phyloP scores from a whole-genome alignment of 257 asterid species.

The Eucommia ulmoides region DNA sequence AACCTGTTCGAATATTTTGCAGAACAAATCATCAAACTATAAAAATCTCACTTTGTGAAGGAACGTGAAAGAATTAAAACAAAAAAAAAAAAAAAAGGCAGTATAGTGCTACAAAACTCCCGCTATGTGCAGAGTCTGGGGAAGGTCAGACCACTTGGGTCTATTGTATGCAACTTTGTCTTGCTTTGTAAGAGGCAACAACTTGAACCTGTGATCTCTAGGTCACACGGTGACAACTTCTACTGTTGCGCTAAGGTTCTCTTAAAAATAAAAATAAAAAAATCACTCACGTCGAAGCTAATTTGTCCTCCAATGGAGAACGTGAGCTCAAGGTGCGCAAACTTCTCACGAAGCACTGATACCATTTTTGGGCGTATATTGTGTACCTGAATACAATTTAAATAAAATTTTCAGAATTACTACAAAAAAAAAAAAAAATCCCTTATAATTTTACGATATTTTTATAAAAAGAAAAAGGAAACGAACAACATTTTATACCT shows the following conservation, averaged over 20 bases:
- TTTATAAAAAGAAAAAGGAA: not conserved
- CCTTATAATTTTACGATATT: slow-evolving; percentile 5
- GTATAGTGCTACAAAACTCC: no score
- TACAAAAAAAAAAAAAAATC: slow-evolving; percentile 2
- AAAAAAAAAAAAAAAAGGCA: not conserved
- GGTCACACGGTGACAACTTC: no score
- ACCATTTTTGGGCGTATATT: slow-evolving; percentile 83
- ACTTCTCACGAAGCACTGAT: slow-evolving; percentile 65
- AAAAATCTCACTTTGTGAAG: not conserved
- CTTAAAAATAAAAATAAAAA: slow-evolving; percentile 1
- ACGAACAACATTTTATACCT: slow-evolving; percentile 31
- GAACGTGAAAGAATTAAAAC: no score
- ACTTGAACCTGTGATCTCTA: not conserved
- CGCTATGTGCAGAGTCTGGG: no score
- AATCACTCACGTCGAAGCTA: slow-evolving; percentile 80
- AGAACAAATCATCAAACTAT: not conserved
- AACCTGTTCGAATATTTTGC: slow-evolving; percentile 35
- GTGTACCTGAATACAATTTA: slow-evolving; percentile 43
- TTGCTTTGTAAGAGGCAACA: not conserved
- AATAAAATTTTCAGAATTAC: not conserved
- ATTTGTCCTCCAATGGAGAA: slow-evolving; percentile 96
- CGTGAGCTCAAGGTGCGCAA: slow-evolving; percentile 61
- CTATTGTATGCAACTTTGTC: not conserved
- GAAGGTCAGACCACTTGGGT: no score
- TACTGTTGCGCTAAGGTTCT: no score